These are phyloP conservation scores for Teunomyces barrocoloradensis DNA, from an alignment of 805 yeast species.

Conservation along the genomic window DNA sequence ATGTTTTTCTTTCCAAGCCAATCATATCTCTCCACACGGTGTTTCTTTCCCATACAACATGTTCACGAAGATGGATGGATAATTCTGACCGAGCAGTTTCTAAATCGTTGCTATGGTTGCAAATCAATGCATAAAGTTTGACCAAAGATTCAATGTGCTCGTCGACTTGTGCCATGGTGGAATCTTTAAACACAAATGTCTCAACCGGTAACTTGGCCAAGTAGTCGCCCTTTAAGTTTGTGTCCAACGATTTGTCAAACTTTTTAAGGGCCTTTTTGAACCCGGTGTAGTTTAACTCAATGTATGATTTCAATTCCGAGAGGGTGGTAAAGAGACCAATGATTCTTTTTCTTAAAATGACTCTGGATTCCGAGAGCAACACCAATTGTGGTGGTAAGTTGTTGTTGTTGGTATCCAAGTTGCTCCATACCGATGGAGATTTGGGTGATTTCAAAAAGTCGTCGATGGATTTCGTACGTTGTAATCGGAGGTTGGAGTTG, in stretches of 20 bases:
- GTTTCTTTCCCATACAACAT: slow-evolving; percentile 55
- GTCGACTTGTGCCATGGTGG: slow-evolving; percentile 30
- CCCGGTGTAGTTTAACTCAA: slow-evolving; percentile 52
- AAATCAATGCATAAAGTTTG: slow-evolving; percentile 37
- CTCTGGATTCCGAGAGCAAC: slow-evolving; percentile 47
- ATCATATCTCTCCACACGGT: slow-evolving; percentile 59
- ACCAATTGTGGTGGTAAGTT: slow-evolving; percentile 32
- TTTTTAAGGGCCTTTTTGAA: slow-evolving; percentile 53
- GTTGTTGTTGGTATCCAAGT: slow-evolving; percentile 15
- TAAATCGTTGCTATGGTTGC: slow-evolving; percentile 33
- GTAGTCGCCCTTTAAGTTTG: slow-evolving; percentile 41
- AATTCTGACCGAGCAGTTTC: slow-evolving; percentile 52
- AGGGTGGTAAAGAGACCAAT: slow-evolving; percentile 44
- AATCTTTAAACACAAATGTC: slow-evolving; percentile 38
- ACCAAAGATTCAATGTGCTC: slow-evolving; percentile 31
- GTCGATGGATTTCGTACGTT: slow-evolving; percentile 25
- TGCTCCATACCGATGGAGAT: slow-evolving; percentile 31
- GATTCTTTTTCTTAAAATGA: slow-evolving; percentile 45
- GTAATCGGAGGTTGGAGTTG: slow-evolving; percentile 4
- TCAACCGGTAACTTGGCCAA: slow-evolving; percentile 44
- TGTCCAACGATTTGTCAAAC: slow-evolving; percentile 50
- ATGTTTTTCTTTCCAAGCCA: slow-evolving; percentile 42
- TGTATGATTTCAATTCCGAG: slow-evolving; percentile 48
- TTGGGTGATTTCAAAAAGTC: slow-evolving; percentile 37
- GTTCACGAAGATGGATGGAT: slow-evolving; percentile 54